Base-by-base conservation (phyloP, 768 basidiomycete species). In the Tylopilus cervinicoccineus region DNA sequence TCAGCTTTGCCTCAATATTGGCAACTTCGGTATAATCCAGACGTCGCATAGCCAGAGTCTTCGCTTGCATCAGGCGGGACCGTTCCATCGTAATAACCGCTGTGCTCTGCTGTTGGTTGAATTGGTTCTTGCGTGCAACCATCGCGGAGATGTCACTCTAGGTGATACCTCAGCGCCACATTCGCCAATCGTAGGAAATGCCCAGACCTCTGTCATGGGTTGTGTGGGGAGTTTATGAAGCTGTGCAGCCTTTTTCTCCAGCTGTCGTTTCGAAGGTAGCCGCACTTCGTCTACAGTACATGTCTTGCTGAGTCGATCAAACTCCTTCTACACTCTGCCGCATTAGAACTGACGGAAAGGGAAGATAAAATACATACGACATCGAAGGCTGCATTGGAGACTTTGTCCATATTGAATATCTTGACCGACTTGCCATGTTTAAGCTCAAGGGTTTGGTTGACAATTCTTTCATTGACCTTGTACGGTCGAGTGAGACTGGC, bases 71-170 rank as follows among this genome's bases (percentile, higher is more conserved):
- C 1, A 95, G 77, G 29, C 83, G 75, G 1, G 88, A 81, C 20
- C 77, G 76, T 59, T 89, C 83, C 43, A 86, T 66, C 4, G 77
- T 76, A 10, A 68, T 52, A 33, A 58, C 55, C 14, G 61, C 59
- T 10, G 57, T 60, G 45, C 59, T 70, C 50, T 54, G 73, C 38
- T 64, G 70, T 41, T 57, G 67, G 41, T 50, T 66, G 13, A 71
- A 63, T 46, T 74, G 67, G 33, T 71, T 77, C 67, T 86, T 91
- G 55, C 81, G 84, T 10, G 77, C 80, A 47, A 88, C 73, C 79
- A 86, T 90, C n/a, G 76, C 76, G n/a, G 71, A 72, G 53, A 97
- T 78, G 58, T 97, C 94, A 53, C 77, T 83, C 92, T 94, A 65
- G 22, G 57, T 14, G 39, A 37, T 38, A 33, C 34, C 41, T 57